Conservation (phyloP, 257 asterid genomes). For the Przewalskia tangutica region DNA sequence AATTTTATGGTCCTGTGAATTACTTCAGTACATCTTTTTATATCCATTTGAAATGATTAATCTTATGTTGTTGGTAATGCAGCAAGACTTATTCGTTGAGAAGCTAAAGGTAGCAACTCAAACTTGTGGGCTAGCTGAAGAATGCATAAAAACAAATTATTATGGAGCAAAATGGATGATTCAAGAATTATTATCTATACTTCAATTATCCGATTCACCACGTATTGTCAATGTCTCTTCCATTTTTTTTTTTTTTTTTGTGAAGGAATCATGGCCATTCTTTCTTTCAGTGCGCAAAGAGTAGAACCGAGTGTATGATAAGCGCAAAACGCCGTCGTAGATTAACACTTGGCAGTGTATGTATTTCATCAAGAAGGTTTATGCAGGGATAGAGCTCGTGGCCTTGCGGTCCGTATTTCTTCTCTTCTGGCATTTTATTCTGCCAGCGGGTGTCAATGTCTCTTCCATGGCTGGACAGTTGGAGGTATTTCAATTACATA, state of each 20-base stretch:
- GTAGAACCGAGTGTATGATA: too few relatives aligned
- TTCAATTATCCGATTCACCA: constrained; percentile 42
- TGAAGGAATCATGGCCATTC: too few relatives aligned
- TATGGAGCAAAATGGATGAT: constrained; percentile 38
- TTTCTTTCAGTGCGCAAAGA: too few relatives aligned
- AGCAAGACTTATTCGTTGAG: background rate
- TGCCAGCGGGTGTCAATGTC: constrained; percentile 47
- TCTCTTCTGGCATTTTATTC: too few relatives aligned
- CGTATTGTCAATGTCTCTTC: constrained; percentile 56
- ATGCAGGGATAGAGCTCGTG: too few relatives aligned
- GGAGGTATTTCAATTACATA: constrained; percentile 15
- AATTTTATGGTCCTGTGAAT: background rate
- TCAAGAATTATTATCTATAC: constrained; percentile 34
- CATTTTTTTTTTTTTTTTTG: too few relatives aligned
- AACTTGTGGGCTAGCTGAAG: constrained; percentile 33
- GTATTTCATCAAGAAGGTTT: too few relatives aligned
- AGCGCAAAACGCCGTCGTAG: too few relatives aligned
- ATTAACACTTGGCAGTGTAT: too few relatives aligned
- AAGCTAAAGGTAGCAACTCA: constrained; percentile 11
- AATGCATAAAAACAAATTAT: constrained; percentile 40
- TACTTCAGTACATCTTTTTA: background rate
- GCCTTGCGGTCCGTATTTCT: too few relatives aligned
- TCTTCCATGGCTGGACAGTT: constrained; percentile 38
- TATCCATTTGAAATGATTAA: background rate
- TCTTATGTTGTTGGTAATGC: background rate